phyloP scores from a whole-genome alignment of 495 filamentous ascomycete species.

The Podospora fimiseda region DNA sequence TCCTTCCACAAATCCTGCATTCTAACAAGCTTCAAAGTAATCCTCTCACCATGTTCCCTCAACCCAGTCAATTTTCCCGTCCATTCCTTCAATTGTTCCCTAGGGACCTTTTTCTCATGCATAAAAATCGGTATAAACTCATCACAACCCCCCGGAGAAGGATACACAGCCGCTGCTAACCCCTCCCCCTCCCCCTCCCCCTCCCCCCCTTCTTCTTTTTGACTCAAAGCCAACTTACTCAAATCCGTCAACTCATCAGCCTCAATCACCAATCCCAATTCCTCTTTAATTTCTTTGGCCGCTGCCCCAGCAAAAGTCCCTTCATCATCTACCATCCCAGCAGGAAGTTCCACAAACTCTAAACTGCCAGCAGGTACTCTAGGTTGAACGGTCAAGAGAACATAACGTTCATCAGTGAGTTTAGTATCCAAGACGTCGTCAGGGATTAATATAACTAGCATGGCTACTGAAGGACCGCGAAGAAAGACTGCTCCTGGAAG shows the following conservation, averaged over 20 bases:
- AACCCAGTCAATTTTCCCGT: slow-evolving; percentile 72
- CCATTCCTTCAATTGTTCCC: slow-evolving; percentile 58
- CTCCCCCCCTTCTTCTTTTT: too few species aligned
- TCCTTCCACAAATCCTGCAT: slow-evolving; percentile 72
- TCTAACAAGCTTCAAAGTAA: slow-evolving; percentile 63
- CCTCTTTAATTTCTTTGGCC: slow-evolving; percentile 77
- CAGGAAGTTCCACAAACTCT: slow-evolving; percentile 72
- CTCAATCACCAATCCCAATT: slow-evolving; percentile 57
- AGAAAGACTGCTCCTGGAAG: slow-evolving; percentile 77
- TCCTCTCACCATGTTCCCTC: slow-evolving; percentile 74
- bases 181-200: slow-evolving; percentile 23
- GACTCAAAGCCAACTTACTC: slow-evolving; percentile 62
- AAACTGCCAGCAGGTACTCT: slow-evolving; percentile 73
- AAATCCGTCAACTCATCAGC: slow-evolving; percentile 39
- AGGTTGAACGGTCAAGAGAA: slow-evolving; percentile 75
- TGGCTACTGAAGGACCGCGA: slow-evolving; percentile 72
- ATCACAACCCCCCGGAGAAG: slow-evolving; percentile 75
- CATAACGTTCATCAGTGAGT: slow-evolving; percentile 52
- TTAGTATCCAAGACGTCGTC: slow-evolving; percentile 51
- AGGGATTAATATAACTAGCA: slow-evolving; percentile 72
- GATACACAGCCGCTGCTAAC: slow-evolving; percentile 62
- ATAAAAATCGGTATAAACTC: slow-evolving; percentile 77
- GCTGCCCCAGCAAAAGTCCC: slow-evolving; percentile 72
- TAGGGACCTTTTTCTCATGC: slow-evolving; percentile 61
- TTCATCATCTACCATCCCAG: slow-evolving; percentile 80